Evolutionary conservation across 805 yeast species (phyloP), one percentile per base, ranked within the genome.

Genomic region (Lachancea waltii): DNA sequence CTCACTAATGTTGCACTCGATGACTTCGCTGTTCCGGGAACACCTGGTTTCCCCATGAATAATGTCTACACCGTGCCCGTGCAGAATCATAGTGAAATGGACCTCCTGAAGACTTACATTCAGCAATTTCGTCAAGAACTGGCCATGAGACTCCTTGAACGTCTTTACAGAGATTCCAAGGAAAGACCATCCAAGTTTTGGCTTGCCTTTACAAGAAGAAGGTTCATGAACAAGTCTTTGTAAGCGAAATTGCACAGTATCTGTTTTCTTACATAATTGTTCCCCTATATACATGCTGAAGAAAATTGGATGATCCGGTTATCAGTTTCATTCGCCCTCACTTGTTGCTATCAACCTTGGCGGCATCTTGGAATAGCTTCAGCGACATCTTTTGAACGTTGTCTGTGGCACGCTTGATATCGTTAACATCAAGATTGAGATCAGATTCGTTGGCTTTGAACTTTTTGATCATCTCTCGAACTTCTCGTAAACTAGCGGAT

Each of bases 91-190:
- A 70, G 70, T 40, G 95, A 86, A 45, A 79, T 80, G 40, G 92
- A 90, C 41, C 65, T 87, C 39, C 72, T 92, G 55, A 77, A 92
- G 50, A 69, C 76, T 10, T 92, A 92, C 59, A 70, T 92, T 47
- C 81, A 80, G 50, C 98, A 92, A 61, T 86, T 92, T 65, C 81
- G 99, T 65, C 97, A 92, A 65, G 97, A 92, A 61, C 69, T 89
- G 56, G 84, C 94, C 10, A 73, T 75, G 48, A 73, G 98, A 46
- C 73, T 92, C 56, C 69, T 90, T 48, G 75, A 71, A 49, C 73
- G 87, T 54, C 68, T 92, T 30, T 86, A 84, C 58, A 70, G 64
- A 23, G 83, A 76, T 11, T 77, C 73, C 36, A 67, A 65, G 35
- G 54, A 65, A 7, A 56, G 53, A 14, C 97, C 98, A 26, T 82